Base-by-base conservation (phyloP, 2,329 filamentous ascomycete species). In the Colletotrichum kahawae region DNA sequence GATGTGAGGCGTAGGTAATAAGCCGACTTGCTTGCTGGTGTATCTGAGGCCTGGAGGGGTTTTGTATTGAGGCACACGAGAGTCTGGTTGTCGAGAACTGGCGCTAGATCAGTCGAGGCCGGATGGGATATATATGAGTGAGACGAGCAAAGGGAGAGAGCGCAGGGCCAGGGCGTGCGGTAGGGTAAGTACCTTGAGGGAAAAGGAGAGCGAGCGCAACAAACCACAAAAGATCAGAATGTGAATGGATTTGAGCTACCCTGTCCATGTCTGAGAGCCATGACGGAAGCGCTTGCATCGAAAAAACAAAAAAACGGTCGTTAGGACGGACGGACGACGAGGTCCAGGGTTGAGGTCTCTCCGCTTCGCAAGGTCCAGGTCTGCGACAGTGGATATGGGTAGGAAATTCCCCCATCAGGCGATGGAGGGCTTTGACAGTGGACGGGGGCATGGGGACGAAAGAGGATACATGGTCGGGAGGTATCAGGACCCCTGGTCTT, bases 371-470 rank as follows among this genome's bases (percentile, higher is more conserved):
- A 76, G 74, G 70, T 73, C 76, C 70, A 77, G 76, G 74, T 74
- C 76, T 77, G 74, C 67, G 76, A 77, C 76, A 77, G 71, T 76
- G 74, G 76, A 59, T 67, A 73, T 68, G 34, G 43, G 59, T 74
- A 75, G 56, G 68, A 70, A 74, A 77, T 77, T 76, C 73, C 73
- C 74, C 76, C 70, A 77, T 77, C 70, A 74, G 74, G 76, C 70
- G 71, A 77, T 75, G 76, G 67, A 76, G 76, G 74, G 76, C 76
- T 77, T 77, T 77, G 76, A 77, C 74, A 76, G 74, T 76, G 74
- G 67, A 71, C 72, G 67, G 68, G 75, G 75, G 71, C 71, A 75
- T 77, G 72, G 75, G 69, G 64, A 68, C 38, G 67, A 75, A 70
- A 51, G 36, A 63, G 63, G 34, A 75, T 71, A 65, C 71, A 71